phyloP scores from a whole-genome alignment of 768 basidiomycete genomes.

The Tricholoma furcatifolium region DNA sequence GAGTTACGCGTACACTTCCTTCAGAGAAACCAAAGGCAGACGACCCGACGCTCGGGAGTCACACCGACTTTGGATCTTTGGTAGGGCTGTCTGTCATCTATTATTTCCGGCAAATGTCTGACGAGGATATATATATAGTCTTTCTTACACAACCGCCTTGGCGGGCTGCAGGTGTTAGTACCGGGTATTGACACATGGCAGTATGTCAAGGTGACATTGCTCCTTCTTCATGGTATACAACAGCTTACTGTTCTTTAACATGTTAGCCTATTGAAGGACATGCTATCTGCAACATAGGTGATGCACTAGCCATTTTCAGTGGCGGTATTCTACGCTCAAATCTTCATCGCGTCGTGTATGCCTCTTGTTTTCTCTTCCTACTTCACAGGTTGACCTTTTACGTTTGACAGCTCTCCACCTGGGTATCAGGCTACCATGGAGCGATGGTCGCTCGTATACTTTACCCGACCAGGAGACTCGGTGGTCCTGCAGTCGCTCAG shows the following conservation, averaged over 20 bases:
- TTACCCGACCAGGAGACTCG: conserved; percentile 59
- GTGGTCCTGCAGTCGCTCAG: conserved; percentile 48
- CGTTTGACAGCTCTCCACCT: conserved; percentile 52
- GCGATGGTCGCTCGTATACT: conserved; percentile 70
- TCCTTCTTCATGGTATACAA: not conserved
- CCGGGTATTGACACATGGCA: conserved; percentile 64
- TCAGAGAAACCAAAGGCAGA: conserved; percentile 28
- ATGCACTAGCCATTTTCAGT: conserved; percentile 13
- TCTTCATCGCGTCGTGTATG: conserved; percentile 18
- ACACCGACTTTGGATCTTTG: conserved; percentile 71
- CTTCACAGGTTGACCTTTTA: not conserved
- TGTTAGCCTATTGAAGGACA: conserved; percentile 47
- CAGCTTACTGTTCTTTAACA: not conserved
- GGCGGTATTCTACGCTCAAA: conserved; percentile 21
- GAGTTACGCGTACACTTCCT: conserved; percentile 51
- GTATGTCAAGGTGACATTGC: conserved; percentile 56
- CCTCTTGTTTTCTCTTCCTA: not conserved
- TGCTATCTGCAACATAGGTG: conserved; percentile 55
- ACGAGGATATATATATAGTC: conserved; percentile 43
- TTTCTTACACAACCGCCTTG: conserved; percentile 67
- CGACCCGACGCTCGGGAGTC: conserved; percentile 47
- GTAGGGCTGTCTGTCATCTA: conserved; percentile 31
- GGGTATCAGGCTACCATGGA: conserved; percentile 49
- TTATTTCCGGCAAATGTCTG: not conserved
- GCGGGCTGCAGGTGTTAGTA: conserved; percentile 67